A percentile compares a stretch with the other conserved stretches of the same genome.
phyloP scores from a whole-genome alignment of 2,329 filamentous ascomycete genomes.

The Cercospora beticola region DNA sequence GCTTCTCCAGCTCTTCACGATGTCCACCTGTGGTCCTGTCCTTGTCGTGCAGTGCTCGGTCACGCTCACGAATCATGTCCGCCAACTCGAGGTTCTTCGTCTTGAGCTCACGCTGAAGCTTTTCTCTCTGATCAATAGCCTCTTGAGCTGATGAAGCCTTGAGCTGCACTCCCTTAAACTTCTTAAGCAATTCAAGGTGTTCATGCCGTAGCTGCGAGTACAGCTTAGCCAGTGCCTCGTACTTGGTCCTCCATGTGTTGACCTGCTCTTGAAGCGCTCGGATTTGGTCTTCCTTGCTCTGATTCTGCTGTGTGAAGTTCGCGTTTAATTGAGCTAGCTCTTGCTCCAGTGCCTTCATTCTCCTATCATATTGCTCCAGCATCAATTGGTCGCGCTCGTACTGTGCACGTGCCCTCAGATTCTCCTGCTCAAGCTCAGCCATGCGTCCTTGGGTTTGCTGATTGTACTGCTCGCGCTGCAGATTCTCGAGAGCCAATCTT shows the following conservation, averaged over 20 bases:
- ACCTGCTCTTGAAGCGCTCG: conserved; percentile 90
- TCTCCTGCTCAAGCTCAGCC: conserved; percentile 92
- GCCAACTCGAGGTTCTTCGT: conserved; percentile 98
- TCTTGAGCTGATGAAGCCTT: conserved; percentile 97
- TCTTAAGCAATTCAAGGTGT: conserved; percentile 90
- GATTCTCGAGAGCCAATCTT: conserved; percentile 82
- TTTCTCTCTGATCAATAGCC: conserved; percentile 90
- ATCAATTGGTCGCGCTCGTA: conserved; percentile 97
- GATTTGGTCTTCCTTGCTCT: conserved; percentile 93
- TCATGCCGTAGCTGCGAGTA: conserved; percentile 96
- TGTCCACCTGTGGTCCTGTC: conserved; percentile 82
- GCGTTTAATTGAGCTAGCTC: conserved; percentile 79
- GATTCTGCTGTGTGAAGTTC: conserved; percentile 80
- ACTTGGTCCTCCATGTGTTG: conserved; percentile 96
- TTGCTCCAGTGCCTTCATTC: conserved; percentile 87
- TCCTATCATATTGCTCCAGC: conserved; percentile 91
- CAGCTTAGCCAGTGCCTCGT: conserved; percentile 91
- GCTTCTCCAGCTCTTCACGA: conserved; percentile 90
- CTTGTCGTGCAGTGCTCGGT: conserved; percentile 88
- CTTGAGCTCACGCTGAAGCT: conserved; percentile 95
- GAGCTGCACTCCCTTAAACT: conserved; percentile 92
- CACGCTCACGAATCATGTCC: conserved; percentile 96
- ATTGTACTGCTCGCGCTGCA: conserved; percentile 83
- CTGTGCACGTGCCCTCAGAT: conserved; percentile 87
- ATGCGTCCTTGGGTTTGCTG: conserved; percentile 95